Evolutionary conservation across 169 alveolate genomes (phyloP), one percentile per base, ranked within the genome.

Genomic region (Theileria sp.): DNA sequence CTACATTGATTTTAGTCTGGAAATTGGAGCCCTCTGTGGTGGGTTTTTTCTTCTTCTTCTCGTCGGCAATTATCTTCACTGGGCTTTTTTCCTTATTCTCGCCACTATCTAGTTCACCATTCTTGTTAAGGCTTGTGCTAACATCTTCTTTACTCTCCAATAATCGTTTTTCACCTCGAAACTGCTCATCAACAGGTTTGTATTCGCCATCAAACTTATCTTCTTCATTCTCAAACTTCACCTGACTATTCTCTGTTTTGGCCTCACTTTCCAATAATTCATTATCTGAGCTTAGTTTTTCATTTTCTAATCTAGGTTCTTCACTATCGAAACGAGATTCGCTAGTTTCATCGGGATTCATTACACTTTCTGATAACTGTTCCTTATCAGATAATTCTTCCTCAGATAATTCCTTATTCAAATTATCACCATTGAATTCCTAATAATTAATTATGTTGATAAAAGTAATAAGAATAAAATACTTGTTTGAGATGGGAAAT

Each of bases 21-120:
- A 87, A 87, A 79, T 89, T 89, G n/a, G 94, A 87, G 26, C 94
- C 94, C 80, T 89, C 94, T 13, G 93, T 80, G 25, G 88, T 92
- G 23, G 93, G 87, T 79, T 89, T 89, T 79, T 89, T 89, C 61
- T 91, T 84, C 71, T 89, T 89, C 70, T 81, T 77, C 64, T 76
- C 90, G 50, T 30, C 50, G 9, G 51, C 3, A 0, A 75, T 77
- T 25, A 25, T 58, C 67, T 25, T 19, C 67, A 58, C 67, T 19
- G 67, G 67, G 67, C 67, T 58, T 25, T 25, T 58, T n/a, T 58
- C 67, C 54, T 44, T 44, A 44, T 44, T 44, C 67, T 58, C 67
- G 1, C 28, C 67, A 10, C 67, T 58, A 25, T 58, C 34, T 8
- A 25, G 32, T 19, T 58, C 67, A 7, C 21, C 67, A 25, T 58